Evolutionary conservation across 2,329 filamentous ascomycete species (phyloP), one percentile per base, ranked within the genome.

Genomic region (Pestalotiopsis sp.): DNA sequence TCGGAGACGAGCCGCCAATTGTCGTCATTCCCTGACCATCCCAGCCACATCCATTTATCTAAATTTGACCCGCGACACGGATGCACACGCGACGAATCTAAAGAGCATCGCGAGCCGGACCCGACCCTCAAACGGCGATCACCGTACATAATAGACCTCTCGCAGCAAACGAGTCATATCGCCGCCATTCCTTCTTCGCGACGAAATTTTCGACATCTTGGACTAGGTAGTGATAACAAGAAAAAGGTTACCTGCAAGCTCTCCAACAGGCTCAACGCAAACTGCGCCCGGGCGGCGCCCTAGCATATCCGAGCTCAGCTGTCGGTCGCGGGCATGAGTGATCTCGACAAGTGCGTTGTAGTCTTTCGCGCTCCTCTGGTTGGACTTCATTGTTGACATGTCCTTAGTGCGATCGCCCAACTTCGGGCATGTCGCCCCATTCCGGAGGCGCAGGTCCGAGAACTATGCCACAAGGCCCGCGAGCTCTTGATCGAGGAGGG

Each of bases 401-500:
- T 55, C 57, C 20, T 63, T 71, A 98, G 95, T 82, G 94, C 94
- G 68, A 99, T 99, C 78, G 92, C 93, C 79, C 94, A 98, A 81
- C 86, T 99, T 77, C 94, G 96, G 84, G 92, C 94, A 78, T 99
- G 96, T 82, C 93, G 94, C 70, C 94, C 95, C 66, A 99, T 99
- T 74, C 95, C 96, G 70, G 96, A 99, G 84, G 86, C 91, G 55
- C 93, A 98, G 83, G 97, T 99, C 70, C 92, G 95, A 78, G 95
- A 99, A 82, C 87, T 99, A 74, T 98, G 96, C 82, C 95, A 98
- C 85, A 98, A 98, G 79, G 96, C 96, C 65, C 89, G 96, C 71
- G 96, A 99, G 83, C 88, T 99, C 66, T 84, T 99, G 72, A 97
- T 99, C 70, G 96, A 98, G 81, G 96, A 99, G 83, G 95, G 94